These are phyloP conservation scores for Crataegus laevigata DNA, from an alignment of 306 rosid species.

Conservation along the genomic window DNA sequence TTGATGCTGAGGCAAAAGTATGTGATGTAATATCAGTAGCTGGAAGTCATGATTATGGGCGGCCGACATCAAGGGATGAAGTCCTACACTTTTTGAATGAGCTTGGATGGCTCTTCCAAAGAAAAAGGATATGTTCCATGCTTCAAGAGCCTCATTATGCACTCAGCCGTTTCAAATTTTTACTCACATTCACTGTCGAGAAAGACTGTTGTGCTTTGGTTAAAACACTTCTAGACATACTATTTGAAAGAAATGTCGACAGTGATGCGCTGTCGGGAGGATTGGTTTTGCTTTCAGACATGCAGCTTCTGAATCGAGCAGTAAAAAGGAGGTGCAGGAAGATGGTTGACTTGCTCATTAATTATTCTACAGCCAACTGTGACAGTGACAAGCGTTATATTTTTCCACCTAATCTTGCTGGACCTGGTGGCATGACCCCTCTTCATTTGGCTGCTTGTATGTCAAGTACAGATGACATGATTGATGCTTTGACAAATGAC, in stretches of 20 bases:
- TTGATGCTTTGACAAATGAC: conserved; percentile 74
- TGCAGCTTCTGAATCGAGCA: conserved; percentile 72
- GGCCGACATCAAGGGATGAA: conserved; percentile 67
- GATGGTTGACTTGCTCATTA: conserved; percentile 72
- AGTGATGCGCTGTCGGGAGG: conserved; percentile 42
- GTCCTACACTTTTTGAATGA: conserved; percentile 69
- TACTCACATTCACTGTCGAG: conserved; percentile 71
- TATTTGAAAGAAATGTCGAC: conserved; percentile 43
- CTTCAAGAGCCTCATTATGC: conserved; percentile 40
- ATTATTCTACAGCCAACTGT: conserved; percentile 38
- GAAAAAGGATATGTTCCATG: conserved; percentile 35
- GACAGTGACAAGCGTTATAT: conserved; percentile 42
- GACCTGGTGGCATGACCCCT: conserved; percentile 79
- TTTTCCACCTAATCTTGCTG: conserved; percentile 70
- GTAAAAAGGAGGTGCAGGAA: conserved; percentile 59
- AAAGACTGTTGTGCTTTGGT: conserved; percentile 61
- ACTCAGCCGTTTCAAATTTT: conserved; percentile 62
- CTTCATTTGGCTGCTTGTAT: conserved; percentile 88
- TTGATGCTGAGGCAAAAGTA: conserved; percentile 32
- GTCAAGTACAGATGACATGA: conserved; percentile 46
- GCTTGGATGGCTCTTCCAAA: conserved; percentile 93
- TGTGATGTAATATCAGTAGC: conserved; percentile 49
- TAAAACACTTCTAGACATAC: conserved; percentile 62
- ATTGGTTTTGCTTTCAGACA: conserved; percentile 56
- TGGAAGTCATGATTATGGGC: conserved; percentile 29